Conservation (phyloP, 352 stramenopile genomes). For the Phytophthora pluvialis region DNA sequence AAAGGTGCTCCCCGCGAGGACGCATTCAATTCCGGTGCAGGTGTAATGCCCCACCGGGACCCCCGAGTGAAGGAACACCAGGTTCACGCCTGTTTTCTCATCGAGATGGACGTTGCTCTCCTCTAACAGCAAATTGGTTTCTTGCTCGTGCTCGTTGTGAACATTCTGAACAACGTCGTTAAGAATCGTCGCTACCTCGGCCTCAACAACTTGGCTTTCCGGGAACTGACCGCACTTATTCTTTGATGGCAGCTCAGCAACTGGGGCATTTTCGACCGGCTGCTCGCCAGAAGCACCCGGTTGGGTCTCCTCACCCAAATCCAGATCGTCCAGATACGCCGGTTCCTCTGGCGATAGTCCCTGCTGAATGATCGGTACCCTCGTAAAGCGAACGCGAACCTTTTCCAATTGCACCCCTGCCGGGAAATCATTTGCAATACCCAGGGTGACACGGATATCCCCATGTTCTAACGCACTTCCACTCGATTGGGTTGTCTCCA, state of each 20-base stretch:
- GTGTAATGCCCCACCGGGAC: constrained; percentile 58
- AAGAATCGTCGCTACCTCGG: constrained; percentile 4
- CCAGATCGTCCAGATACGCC: constrained; percentile 1
- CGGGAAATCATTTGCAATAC: constrained; percentile 65
- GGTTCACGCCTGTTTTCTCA: constrained; percentile 56
- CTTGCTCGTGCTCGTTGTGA: background rate
- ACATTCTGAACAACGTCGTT: background rate
- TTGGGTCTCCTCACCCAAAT: constrained; percentile 1
- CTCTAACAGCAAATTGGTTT: constrained; percentile 45
- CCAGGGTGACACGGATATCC: constrained; percentile 61
- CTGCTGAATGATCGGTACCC: background rate
- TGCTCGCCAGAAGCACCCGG: background rate
- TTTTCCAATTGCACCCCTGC: constrained; percentile 63
- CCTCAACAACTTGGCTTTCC: background rate
- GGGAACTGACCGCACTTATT: background rate
- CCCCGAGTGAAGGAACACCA: constrained; percentile 55
- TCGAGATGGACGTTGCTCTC: constrained; percentile 67
- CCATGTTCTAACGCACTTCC: constrained; percentile 52
- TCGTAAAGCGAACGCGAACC: constrained; percentile 53
- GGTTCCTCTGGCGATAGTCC: background rate
- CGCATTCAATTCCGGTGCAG: constrained; percentile 62
- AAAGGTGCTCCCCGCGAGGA: constrained; percentile 63
- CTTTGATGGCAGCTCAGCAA: background rate
- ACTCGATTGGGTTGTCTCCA: constrained; percentile 68
- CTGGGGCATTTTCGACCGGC: background rate